These are phyloP conservation scores for Simmondsia chinensis DNA, from an alignment of 148 eudicot genomes.

Conservation along the genomic window DNA sequence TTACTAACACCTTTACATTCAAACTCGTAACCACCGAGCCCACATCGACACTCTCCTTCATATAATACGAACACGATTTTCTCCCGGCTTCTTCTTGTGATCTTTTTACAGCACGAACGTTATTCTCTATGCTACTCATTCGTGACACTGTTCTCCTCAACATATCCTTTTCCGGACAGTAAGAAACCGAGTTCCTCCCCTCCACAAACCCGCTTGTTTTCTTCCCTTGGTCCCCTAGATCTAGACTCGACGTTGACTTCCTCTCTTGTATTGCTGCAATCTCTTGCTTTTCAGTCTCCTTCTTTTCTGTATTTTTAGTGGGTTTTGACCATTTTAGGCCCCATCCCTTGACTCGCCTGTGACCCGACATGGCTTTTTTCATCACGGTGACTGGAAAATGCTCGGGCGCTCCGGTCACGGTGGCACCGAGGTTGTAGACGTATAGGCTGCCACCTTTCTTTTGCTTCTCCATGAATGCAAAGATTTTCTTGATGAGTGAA, in stretches of 20 bases:
- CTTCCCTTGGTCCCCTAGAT: slow-evolving; percentile 2
- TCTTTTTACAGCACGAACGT: background rate
- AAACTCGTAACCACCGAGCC: slow-evolving; percentile 27
- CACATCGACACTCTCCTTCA: slow-evolving; percentile 21
- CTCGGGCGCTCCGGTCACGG: slow-evolving; percentile 28
- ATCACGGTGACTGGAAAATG: slow-evolving; percentile 18
- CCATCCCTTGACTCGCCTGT: too few species aligned
- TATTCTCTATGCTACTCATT: background rate
- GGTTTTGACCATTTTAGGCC: slow-evolving; percentile 35
- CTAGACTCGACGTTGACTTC: slow-evolving; percentile 20
- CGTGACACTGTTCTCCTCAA: slow-evolving; percentile 7
- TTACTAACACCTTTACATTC: slow-evolving; percentile 63
- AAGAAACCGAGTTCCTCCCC: slow-evolving; percentile 39
- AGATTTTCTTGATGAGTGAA: slow-evolving; percentile 7
- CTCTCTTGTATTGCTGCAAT: slow-evolving; percentile 6
- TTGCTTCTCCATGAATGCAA: slow-evolving; percentile 21
- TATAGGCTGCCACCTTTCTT: slow-evolving; percentile 50
- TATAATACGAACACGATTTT: slow-evolving; percentile 28
- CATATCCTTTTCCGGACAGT: too few species aligned
- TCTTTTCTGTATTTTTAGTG: background rate
- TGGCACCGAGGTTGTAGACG: slow-evolving; percentile 43
- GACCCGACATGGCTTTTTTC: slow-evolving; percentile 23
- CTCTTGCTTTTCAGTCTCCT: background rate
- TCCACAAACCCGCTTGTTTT: slow-evolving; percentile 7
- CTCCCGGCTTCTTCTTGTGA: slow-evolving; percentile 9